Conservation (phyloP, 2,329 filamentous ascomycete species). For the Aspergillus ochraceoroseus region DNA sequence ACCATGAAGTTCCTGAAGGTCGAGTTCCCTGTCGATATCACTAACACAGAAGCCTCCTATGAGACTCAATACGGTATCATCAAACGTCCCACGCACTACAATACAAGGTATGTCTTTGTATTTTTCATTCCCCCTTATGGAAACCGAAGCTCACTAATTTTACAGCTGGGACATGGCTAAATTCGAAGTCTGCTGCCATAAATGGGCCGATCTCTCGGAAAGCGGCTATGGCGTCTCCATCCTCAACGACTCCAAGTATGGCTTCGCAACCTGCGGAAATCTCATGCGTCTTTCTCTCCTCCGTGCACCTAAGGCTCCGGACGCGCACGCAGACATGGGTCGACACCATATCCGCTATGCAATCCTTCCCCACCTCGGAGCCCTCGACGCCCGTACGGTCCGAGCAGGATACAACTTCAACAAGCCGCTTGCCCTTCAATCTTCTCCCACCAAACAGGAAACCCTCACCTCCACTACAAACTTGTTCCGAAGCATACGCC, state of each 20-base stretch:
- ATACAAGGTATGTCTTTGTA: constrained; percentile 62
- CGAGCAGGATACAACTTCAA: constrained; percentile 88
- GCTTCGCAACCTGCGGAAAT: constrained; percentile 84
- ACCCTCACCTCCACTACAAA: constrained; percentile 6
- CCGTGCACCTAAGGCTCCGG: constrained; percentile 83
- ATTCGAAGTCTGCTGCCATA: constrained; percentile 94
- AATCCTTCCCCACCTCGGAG: constrained; percentile 76
- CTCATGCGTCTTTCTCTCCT: constrained; percentile 84
- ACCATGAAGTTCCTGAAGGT: constrained; percentile 98
- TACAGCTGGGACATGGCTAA: constrained; percentile 89
- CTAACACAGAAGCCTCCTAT: constrained; percentile 88
- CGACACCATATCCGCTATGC: constrained; percentile 82
- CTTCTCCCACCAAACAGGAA: constrained; percentile 27
- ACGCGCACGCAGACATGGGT: constrained; percentile 92
- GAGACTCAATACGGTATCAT: constrained; percentile 92
- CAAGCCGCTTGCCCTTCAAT: constrained; percentile 62
- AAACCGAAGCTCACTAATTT: constrained; percentile 21
- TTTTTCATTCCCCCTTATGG: not conserved
- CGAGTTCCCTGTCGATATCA: constrained; percentile 89
- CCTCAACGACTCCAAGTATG: constrained; percentile 93
- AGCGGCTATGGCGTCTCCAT: constrained; percentile 85
- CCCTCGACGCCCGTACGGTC: constrained; percentile 67
- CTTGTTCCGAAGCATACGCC: constrained; percentile 55
- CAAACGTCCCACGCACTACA: constrained; percentile 90
- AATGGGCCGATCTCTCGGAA: constrained; percentile 87